Base-by-base conservation (phyloP, 805 yeast species). In the Candida ulmi region DNA sequence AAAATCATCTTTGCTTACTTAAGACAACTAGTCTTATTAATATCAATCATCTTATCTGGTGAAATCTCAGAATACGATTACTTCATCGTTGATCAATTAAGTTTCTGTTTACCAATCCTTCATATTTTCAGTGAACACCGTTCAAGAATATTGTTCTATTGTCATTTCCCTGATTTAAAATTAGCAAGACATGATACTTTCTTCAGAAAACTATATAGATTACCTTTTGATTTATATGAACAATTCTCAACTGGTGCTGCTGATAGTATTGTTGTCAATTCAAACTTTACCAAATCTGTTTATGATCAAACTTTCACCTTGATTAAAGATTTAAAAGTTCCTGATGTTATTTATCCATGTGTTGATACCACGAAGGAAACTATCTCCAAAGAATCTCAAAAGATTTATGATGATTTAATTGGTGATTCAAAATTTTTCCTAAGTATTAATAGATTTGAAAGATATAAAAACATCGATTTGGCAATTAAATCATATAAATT, bases 141-240 rank as follows among this genome's bases (percentile, higher is more conserved):
- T 8, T 58, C 83, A 2, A 75, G 76, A 37, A 71, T 85, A 3
- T 62, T 93, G 37, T 93, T 91, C 57, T 93, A 93, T 61, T 90
- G 99, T 54, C 99, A 93, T 65, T 91, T 91, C 60, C 99, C 99
- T 0, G 99, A 93, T 60, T 83, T 83, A 55, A 67, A 83, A 36
- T 65, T 91, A 32, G 82, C 96, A 0, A 65, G 66, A 16, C 80
- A 81, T 38, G 65, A 71, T 3, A 65, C 80, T 2, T 21, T 70
- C 1, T 21, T 83, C 8, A 81, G 88, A 51, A 65, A 62, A 43
- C 36, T 84, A 0, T 93, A 93, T 61, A 69, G 99, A 45, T 38
- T 72, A 4, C 93, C 96, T 2, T 91, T 93, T 60, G 96, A 93
- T 60, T 48, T 64, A n/a, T 62, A 84, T 17, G 99, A 93, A 62